These are phyloP conservation scores for Apophysomyces elegans DNA, from an alignment of 371 early-diverging fungal genomes.

Conservation along the genomic window DNA sequence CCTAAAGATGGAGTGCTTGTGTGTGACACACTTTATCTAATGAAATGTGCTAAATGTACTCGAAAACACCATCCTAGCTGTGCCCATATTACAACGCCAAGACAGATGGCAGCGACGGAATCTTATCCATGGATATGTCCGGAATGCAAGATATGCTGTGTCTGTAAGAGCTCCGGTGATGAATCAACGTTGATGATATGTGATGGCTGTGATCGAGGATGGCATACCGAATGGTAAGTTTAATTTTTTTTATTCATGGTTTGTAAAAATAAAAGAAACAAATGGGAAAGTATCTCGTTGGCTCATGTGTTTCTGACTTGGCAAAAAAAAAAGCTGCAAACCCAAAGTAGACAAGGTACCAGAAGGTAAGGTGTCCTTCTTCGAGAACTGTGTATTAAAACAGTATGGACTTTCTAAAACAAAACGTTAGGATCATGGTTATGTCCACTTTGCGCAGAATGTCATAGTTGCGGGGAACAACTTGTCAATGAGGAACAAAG, in stretches of 20 bases:
- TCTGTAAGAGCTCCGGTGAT: slow-evolving; percentile 64
- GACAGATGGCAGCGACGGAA: slow-evolving; percentile 60
- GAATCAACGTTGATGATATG: slow-evolving; percentile 75
- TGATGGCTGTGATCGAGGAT: slow-evolving; percentile 79
- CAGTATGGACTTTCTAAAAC: not conserved
- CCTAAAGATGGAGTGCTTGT: slow-evolving; percentile 21
- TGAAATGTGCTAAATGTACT: slow-evolving; percentile 68
- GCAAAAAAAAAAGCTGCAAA: slow-evolving; percentile 23
- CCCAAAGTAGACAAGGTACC: slow-evolving; percentile 39
- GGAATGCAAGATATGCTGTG: slow-evolving; percentile 76
- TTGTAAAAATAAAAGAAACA: no score
- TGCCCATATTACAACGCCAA: slow-evolving; percentile 67
- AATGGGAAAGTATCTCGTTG: no score
- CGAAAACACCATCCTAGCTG: slow-evolving; percentile 73
- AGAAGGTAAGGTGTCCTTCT: slow-evolving; percentile 2
- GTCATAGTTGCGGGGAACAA: slow-evolving; percentile 56
- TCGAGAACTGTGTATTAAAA: not conserved
- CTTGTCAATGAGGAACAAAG: slow-evolving; percentile 30
- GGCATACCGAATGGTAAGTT: slow-evolving; percentile 73
- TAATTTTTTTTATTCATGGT: not conserved
- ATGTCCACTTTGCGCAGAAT: slow-evolving; percentile 62
- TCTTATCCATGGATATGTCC: slow-evolving; percentile 80
- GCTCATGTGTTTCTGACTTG: no score
- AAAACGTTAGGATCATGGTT: slow-evolving; percentile 40
- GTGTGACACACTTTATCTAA: slow-evolving; percentile 38